phyloP scores from a whole-genome alignment of 176 grass and related monocot genomes.

The Hyparrhenia diplandra region DNA sequence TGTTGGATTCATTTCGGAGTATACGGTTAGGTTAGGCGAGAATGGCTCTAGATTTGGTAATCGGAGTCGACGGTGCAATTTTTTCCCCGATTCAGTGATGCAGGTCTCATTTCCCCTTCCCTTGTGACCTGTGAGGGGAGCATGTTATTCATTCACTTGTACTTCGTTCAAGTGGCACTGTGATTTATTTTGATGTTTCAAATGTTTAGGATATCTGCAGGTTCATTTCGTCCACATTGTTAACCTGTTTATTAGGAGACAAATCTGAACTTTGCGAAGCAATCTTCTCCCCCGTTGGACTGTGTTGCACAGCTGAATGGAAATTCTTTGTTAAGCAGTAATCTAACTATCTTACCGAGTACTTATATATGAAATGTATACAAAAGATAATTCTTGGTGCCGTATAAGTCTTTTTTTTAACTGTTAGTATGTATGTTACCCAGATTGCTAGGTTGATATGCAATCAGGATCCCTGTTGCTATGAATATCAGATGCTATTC shows the following conservation, averaged over 20 bases:
- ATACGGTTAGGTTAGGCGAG: neutral
- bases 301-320: neutral
- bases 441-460: neutral
- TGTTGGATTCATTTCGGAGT: neutral
- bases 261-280: conserved; percentile 10
- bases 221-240: neutral
- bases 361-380: neutral
- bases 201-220: neutral
- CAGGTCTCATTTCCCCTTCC: neutral
- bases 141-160: neutral
- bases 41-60: neutral
- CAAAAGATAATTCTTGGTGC: neutral
- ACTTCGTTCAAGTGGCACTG: neutral
- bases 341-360: neutral
- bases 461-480: neutral
- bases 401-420: neutral
- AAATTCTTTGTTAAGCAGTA: neutral
- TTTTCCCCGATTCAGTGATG: neutral
- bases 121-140: neutral
- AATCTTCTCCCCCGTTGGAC: neutral
- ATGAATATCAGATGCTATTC: neutral
- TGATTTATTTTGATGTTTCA: neutral
- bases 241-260: neutral
- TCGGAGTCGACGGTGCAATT: neutral
- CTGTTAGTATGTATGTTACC: neutral